Evolutionary conservation across 2,329 filamentous ascomycete species (phyloP).

Genomic region (Aspergillus quadrilineatus): DNA sequence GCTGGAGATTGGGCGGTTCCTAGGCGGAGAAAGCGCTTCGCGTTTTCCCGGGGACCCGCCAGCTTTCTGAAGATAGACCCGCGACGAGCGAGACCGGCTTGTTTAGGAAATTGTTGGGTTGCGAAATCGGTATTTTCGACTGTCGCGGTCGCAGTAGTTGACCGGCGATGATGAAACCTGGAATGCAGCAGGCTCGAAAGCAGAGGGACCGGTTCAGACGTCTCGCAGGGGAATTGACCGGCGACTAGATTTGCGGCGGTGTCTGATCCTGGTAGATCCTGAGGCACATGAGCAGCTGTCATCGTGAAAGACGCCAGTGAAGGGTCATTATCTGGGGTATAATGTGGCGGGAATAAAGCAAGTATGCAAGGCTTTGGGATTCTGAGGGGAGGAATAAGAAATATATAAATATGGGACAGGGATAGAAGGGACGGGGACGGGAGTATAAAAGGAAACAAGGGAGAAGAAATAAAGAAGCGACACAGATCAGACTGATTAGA

Average conservation of each 20-base stretch:
- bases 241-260: slow-evolving; percentile 20
- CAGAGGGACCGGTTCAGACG: slow-evolving; percentile 22
- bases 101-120: slow-evolving; percentile 28
- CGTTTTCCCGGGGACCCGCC: slow-evolving; percentile 48
- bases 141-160: slow-evolving; percentile 5
- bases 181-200: slow-evolving; percentile 26
- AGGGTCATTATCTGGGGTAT: slow-evolving; percentile 19
- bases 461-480: slow-evolving; percentile 2
- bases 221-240: slow-evolving; percentile 22
- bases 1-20: slow-evolving; percentile 29
- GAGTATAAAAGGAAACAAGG: slow-evolving; percentile 5
- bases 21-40: slow-evolving; percentile 48
- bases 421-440: background rate
- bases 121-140: slow-evolving; percentile 20
- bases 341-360: background rate
- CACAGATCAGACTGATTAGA: background rate
- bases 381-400: background rate
- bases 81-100: slow-evolving; percentile 25
- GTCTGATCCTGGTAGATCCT: slow-evolving; percentile 29
- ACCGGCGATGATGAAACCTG: slow-evolving; percentile 25
- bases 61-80: slow-evolving; percentile 40
- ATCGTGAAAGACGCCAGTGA: slow-evolving; percentile 25
- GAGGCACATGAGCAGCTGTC: slow-evolving; percentile 30
- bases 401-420: background rate
- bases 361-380: background rate